Base-by-base conservation (phyloP, 2,329 filamentous ascomycete species). In the Scleromitrula shiraiana region DNA sequence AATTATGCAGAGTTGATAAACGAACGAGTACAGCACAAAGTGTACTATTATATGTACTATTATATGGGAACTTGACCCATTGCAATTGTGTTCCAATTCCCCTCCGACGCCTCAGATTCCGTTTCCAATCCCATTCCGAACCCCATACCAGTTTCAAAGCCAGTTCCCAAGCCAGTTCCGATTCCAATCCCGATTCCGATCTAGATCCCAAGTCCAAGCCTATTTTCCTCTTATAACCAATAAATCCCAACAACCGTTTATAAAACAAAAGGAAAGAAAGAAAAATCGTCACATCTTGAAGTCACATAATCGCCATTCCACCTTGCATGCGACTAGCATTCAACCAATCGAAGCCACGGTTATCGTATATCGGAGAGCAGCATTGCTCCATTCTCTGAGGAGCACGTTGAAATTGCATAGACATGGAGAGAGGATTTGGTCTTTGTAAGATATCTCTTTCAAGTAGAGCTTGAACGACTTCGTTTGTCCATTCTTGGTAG, bases 331-430 rank as follows among this genome's bases (percentile, higher is more conserved):
- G 32, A 29, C 24, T 39, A 8, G 42, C 33, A 19, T 33, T 29
- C n/a, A 46, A 23, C 37, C 22, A 42, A n/a, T 48, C 38, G 30
- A 42, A 48, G 20, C 22, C 35, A 35, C 29, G 38, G 23, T 24
- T 36, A 7, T 41, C 45, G 15, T 22, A 23, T 43, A 48, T 35
- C 24, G 45, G 45, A 40, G 45, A 43, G 22, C 39, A 35, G 30
- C 45, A 48, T 36, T 43, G 38, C 7, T 43, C 38, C 12, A 17
- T 24, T 7, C 38, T 17, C 12, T 19, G 42, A 5, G 38, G 35
- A 17, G 17, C 6, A 33, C 32, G 10, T 9, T 41, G 43, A 3
- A 32, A 30, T 22, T 36, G 38, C 30, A 19, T 42, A 27, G 22
- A 20, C 22, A 36, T 43, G 5, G 38, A 32, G n/a, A 48, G 14